Conservation (phyloP, 2,329 filamentous ascomycete genomes). For the Sporothrix brasiliensis region DNA sequence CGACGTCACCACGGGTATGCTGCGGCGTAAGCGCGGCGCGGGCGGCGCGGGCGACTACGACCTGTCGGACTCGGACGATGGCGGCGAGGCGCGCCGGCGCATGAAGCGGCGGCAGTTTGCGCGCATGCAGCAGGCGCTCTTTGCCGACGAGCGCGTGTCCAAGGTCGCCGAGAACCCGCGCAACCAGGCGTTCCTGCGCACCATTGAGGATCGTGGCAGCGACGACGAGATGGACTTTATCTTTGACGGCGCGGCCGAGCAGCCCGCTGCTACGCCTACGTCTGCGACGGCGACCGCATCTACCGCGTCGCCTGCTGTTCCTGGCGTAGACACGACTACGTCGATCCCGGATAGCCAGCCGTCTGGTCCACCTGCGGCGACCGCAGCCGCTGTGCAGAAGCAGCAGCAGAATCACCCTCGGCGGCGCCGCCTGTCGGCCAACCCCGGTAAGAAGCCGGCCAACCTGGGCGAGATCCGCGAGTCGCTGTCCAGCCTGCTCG, state of each 20-base stretch:
- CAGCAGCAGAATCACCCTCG: conserved; percentile 38
- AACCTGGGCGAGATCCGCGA: conserved; percentile 80
- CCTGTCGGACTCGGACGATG: conserved; percentile 89
- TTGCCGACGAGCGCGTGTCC: conserved; percentile 85
- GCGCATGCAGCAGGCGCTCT: conserved; percentile 85
- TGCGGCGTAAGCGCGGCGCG: conserved; percentile 80
- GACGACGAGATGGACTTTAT: conserved; percentile 79
- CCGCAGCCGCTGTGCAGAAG: conserved; percentile 40
- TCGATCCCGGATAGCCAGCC: conserved; percentile 36
- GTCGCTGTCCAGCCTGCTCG: conserved; percentile 80
- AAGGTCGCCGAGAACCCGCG: conserved; percentile 89
- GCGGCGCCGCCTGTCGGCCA: conserved; percentile 58
- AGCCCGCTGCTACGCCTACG: conserved; percentile 46
- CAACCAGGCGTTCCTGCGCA: conserved; percentile 85
- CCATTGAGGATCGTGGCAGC: conserved; percentile 78
- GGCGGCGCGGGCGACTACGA: conserved; percentile 74
- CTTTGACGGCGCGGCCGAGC: conserved; percentile 41
- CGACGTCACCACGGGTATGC: conserved; percentile 84
- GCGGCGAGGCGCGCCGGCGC: conserved; percentile 72
- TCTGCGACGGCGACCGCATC: conserved; percentile 34
- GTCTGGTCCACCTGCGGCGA: background rate
- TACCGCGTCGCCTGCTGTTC: conserved; percentile 29
- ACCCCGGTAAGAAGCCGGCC: conserved; percentile 66
- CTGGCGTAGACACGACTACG: background rate
- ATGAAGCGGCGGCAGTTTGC: conserved; percentile 87